Conservation (phyloP, 306 rosid species). For the Carpinus fangiana region DNA sequence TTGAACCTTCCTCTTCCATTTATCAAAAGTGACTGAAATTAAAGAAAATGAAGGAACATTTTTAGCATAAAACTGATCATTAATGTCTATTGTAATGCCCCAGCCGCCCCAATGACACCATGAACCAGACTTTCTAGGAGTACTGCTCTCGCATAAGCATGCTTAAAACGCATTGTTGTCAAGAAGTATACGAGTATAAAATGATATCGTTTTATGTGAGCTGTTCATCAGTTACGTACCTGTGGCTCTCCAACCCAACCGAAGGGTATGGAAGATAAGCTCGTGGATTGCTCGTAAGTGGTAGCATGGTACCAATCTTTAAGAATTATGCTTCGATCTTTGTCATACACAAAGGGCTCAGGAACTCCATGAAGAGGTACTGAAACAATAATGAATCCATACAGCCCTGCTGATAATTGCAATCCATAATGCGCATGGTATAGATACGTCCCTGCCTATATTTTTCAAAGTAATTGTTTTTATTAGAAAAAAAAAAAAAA, state of each 20-base stretch:
- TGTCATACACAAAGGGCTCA: conserved; percentile 49
- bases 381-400: conserved; percentile 43
- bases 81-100: too few relatives aligned
- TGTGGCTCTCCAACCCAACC: conserved; percentile 54
- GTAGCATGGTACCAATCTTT: conserved; percentile 55
- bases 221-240: conserved; percentile 21
- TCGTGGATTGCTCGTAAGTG: conserved; percentile 35
- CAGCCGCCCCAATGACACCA: too few relatives aligned
- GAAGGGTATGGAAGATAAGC: conserved; percentile 30
- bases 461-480: not conserved
- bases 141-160: too few relatives aligned
- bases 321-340: conserved; percentile 51
- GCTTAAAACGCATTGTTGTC: too few relatives aligned
- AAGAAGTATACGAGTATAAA: too few relatives aligned
- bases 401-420: conserved; percentile 54
- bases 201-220: too few relatives aligned
- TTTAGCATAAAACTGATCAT: too few relatives aligned
- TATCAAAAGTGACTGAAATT: conserved; percentile 48
- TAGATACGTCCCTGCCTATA: conserved; percentile 52
- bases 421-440: conserved; percentile 65
- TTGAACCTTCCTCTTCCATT: conserved; percentile 60
- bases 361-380: conserved; percentile 39
- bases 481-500: not conserved
- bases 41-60: not conserved
- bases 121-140: too few relatives aligned